Evolutionary conservation across 2,329 filamentous ascomycete genomes (phyloP).

Genomic region (Aspergillus awamori): DNA sequence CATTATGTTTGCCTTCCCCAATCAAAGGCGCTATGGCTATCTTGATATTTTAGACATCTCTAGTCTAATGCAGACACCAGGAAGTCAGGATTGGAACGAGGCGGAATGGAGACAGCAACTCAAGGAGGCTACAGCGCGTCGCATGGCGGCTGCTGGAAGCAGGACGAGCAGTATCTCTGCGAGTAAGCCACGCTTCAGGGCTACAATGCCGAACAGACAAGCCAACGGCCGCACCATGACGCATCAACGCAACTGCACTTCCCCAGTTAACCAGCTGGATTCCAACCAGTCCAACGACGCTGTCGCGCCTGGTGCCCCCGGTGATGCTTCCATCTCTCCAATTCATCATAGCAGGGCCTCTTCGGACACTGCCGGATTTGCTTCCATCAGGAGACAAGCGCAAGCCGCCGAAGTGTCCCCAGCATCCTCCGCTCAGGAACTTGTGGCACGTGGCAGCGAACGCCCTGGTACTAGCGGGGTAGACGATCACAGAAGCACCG

Average conservation of each 20-base stretch:
- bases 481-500: conserved; percentile 45
- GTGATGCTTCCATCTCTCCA: conserved; percentile 23
- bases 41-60: conserved; percentile 86
- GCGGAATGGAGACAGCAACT: conserved; percentile 85
- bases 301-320: conserved; percentile 33
- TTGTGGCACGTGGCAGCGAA: conserved; percentile 28
- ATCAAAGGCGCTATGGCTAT: conserved; percentile 84
- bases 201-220: conserved; percentile 39
- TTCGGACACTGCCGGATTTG: conserved; percentile 37
- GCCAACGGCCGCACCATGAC: conserved; percentile 40
- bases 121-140: conserved; percentile 77
- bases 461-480: conserved; percentile 29
- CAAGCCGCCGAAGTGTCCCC: conserved; percentile 36
- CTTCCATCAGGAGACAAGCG: conserved; percentile 14
- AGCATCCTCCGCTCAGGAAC: conserved; percentile 41
- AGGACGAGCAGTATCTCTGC: conserved; percentile 60
- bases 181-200: conserved; percentile 50
- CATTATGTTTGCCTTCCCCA: conserved; percentile 97
- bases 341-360: conserved; percentile 33
- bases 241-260: conserved; percentile 24
- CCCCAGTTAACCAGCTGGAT: conserved; percentile 25
- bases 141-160: conserved; percentile 42
- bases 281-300: conserved; percentile 43
- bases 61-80: conserved; percentile 74
- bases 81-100: conserved; percentile 78